phyloP scores from a whole-genome alignment of 192 early-diverging fungal species.

The Coemansia sp. region DNA sequence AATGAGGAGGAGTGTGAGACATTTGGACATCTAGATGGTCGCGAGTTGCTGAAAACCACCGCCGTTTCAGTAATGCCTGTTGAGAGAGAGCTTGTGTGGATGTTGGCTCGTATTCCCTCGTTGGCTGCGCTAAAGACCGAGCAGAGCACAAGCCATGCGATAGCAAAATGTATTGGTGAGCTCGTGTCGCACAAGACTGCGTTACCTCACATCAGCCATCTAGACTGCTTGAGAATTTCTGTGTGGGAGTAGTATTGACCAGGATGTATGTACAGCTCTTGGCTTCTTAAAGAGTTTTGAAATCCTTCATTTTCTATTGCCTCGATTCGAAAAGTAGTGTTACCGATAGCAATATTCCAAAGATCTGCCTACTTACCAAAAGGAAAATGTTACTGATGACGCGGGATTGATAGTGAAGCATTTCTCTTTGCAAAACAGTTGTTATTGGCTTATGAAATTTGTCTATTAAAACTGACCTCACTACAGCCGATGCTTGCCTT shows the following conservation, averaged over 20 bases:
- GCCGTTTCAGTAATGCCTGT: constrained; percentile 14
- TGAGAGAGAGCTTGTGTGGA: constrained; percentile 36
- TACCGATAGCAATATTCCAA: too few relatives aligned
- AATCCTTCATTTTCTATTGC: too few relatives aligned
- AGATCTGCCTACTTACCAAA: too few relatives aligned
- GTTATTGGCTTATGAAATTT: too few relatives aligned
- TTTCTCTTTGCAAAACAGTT: too few relatives aligned
- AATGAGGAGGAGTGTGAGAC: not conserved
- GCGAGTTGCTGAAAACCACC: not conserved
- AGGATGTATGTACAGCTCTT: too few relatives aligned
- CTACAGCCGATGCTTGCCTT: too few relatives aligned
- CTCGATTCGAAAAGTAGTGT: too few relatives aligned
- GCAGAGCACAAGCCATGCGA: constrained; percentile 23
- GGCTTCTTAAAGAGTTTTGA: too few relatives aligned
- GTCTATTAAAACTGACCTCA: too few relatives aligned
- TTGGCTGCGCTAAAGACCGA: constrained; percentile 26
- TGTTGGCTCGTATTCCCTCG: constrained; percentile 36
- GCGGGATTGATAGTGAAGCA: too few relatives aligned
- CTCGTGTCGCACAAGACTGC: constrained; percentile 7
- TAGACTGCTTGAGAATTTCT: constrained; percentile 11
- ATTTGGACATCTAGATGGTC: not conserved
- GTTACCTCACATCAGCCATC: constrained; percentile 10
- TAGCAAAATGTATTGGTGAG: constrained; percentile 22
- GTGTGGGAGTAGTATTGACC: constrained; percentile 39
- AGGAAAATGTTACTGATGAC: too few relatives aligned